phyloP scores from a whole-genome alignment of 2,329 filamentous ascomycete species.

The Pyrenophora seminiperda region DNA sequence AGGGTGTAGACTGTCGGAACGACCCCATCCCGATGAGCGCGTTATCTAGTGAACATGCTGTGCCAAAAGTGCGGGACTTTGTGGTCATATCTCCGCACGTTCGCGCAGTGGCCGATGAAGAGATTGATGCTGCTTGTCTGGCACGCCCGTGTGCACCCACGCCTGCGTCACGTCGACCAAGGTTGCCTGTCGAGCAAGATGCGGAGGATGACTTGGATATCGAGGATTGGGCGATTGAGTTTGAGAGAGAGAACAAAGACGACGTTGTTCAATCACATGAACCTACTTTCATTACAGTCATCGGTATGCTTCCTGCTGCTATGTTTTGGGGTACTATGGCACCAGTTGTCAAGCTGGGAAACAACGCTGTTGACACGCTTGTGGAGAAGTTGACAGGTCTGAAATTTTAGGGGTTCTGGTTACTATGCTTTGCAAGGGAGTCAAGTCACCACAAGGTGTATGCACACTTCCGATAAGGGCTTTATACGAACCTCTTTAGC shows the following conservation, averaged over 20 bases:
- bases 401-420: neutral
- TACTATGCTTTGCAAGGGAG: too few relatives aligned
- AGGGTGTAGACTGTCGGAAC: neutral
- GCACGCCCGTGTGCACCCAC: neutral
- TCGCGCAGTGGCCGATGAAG: neutral
- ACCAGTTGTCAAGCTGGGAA: conserved; percentile 8
- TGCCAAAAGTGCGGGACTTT: neutral
- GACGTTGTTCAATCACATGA: conserved; percentile 14
- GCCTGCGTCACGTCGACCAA: neutral
- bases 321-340: conserved; percentile 31
- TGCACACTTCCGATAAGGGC: too few relatives aligned
- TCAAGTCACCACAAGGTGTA: too few relatives aligned
- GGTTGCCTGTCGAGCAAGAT: neutral
- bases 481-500: neutral
- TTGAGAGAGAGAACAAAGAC: conserved; percentile 5
- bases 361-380: conserved; percentile 14
- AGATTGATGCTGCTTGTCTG: neutral
- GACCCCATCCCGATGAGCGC: neutral
- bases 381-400: conserved; percentile 14
- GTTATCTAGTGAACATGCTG: too few relatives aligned
- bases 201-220: conserved; percentile 4
- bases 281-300: conserved; percentile 33
- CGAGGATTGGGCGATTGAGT: neutral
- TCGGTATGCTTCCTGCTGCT: conserved; percentile 32
- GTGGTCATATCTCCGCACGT: neutral